Evolutionary conservation across 2,329 filamentous ascomycete species (phyloP), one percentile per base, ranked within the genome.

Genomic region (Penicillium sp.): DNA sequence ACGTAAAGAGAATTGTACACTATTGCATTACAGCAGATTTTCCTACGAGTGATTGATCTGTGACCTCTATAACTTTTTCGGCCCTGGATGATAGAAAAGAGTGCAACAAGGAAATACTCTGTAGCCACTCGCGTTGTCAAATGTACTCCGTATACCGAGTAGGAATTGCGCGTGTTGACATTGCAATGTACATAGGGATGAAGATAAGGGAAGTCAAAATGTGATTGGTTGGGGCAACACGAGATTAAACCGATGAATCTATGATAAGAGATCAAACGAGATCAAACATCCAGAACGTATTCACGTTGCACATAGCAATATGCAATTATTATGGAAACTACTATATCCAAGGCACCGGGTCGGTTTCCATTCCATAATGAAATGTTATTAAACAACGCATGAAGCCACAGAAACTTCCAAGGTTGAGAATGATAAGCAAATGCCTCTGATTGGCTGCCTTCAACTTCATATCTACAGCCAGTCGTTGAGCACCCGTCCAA

Each of bases 391-490:
- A 51, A 31, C 6, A 25, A 23, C 25, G 21, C 10, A 25, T 41
- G 41, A 35, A 53, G 44, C 37, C 40, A 51, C 39, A 50, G 39
- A 23, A 27, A 25, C 45, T 23, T 55, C 7, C 3, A 25, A 25
- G 25, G 25, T 18, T 10, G 21, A 51, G 27, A 31, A 48, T 53
- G 62, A 65, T 65, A 65, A 63, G 59, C 31, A 25, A n/a, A 25
- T 29, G 42, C 5, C 38, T 34, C 34, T 68, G 62, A 70, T 71
- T 70, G 68, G 68, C 39, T 39, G 31, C 25, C 9, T 27, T 23
- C n/a, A 49, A 56, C 51, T 38, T 63, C 59, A 63, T 68, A 68
- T 68, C 66, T 68, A 65, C 63, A 63, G 55, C 65, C 66, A 66
- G 60, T 68, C 55, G 47, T 50, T 15, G 23, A 44, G 32, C 52